Percentiles rank a stretch among this genome's conserved stretches.
These are phyloP conservation scores for Eutrema yunnanense DNA, from an alignment of 345 rosid genomes.

Conservation along the genomic window DNA sequence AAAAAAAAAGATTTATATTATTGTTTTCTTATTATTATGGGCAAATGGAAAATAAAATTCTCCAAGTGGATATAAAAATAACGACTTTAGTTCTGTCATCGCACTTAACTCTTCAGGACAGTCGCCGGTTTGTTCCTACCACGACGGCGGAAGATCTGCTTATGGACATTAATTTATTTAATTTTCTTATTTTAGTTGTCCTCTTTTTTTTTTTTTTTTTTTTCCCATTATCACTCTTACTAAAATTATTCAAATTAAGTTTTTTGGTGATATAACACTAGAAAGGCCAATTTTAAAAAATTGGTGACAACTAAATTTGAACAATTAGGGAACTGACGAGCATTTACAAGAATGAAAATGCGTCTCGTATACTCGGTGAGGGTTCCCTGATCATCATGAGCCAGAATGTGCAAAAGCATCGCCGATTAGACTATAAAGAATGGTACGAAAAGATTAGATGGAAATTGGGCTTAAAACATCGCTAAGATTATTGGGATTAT, in stretches of 20 bases:
- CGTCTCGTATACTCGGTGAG: background rate
- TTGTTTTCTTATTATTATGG: background rate
- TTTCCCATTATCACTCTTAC: background rate
- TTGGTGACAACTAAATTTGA: background rate
- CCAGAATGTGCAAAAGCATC: background rate
- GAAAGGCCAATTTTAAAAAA: background rate
- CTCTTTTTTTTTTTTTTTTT: background rate
- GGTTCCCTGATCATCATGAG: background rate
- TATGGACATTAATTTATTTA: background rate
- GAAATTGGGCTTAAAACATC: background rate
- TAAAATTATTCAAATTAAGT: background rate
- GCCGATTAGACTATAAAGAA: no score
- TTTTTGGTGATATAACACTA: background rate
- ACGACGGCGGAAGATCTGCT: slow-evolving; percentile 6
- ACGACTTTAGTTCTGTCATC: slow-evolving; percentile 1
- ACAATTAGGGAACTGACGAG: background rate
- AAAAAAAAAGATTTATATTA: no score
- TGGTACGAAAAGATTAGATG: no score
- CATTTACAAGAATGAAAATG: background rate
- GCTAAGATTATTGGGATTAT: no score
- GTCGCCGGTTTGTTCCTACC: slow-evolving; percentile 15
- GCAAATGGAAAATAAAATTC: background rate
- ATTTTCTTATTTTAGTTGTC: background rate
- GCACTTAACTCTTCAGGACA: background rate
- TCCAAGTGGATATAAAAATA: slow-evolving; percentile 11